Percentiles rank a stretch among this genome's conserved stretches.
Evolutionary conservation across 495 filamentous ascomycete genomes (phyloP).

Genomic region (Lepidopterella palustris): DNA sequence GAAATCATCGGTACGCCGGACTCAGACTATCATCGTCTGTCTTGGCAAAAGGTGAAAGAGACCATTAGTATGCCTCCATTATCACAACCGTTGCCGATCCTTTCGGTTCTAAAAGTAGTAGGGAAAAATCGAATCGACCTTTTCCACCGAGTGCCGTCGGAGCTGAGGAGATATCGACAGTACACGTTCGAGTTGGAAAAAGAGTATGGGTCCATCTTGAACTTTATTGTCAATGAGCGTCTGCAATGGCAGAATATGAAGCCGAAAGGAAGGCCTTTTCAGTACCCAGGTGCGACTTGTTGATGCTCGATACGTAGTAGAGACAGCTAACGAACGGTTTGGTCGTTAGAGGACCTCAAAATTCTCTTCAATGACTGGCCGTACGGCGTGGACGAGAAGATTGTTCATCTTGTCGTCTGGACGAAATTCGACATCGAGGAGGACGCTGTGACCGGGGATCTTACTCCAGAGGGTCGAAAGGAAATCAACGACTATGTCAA

Average conservation of each 20-base stretch:
- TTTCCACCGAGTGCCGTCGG: conserved; percentile 67
- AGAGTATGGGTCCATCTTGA: conserved; percentile 65
- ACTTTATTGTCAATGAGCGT: conserved; percentile 61
- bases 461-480: conserved; percentile 54
- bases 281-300: conserved; percentile 41
- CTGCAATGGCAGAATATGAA: conserved; percentile 55
- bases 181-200: conserved; percentile 56
- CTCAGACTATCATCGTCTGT: conserved; percentile 46
- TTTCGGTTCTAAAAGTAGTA: conserved; percentile 1
- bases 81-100: background rate
- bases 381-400: conserved; percentile 67
- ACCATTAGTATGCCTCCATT: conserved; percentile 45
- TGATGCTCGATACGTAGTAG: background rate
- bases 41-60: conserved; percentile 58
- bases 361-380: conserved; percentile 88
- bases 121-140: conserved; percentile 59
- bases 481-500: conserved; percentile 65
- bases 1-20: conserved; percentile 61
- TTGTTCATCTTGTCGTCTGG: conserved; percentile 83
- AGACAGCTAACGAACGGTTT: background rate
- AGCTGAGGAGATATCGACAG: conserved; percentile 64
- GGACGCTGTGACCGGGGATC: conserved; percentile 55
- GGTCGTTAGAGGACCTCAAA: conserved; percentile 58
- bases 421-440: conserved; percentile 78
- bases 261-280: conserved; percentile 45